These are phyloP conservation scores for Microsporum canis DNA, from an alignment of 2,329 filamentous ascomycete genomes.

Conservation along the genomic window DNA sequence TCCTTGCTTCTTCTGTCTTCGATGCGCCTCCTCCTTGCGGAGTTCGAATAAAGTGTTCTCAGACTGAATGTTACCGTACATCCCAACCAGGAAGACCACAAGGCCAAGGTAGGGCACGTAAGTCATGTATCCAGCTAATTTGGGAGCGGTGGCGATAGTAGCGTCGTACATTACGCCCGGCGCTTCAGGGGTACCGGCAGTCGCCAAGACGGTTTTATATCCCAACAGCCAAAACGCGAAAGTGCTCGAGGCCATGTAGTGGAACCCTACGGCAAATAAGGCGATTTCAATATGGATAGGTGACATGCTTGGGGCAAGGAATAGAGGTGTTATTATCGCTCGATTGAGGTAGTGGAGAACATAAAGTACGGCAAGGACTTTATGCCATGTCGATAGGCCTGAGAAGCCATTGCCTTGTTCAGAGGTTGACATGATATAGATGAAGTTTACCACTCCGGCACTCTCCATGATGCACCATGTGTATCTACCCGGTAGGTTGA, in stretches of 20 bases:
- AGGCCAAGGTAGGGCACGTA: constrained; percentile 51
- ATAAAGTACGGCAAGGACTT: constrained; percentile 36
- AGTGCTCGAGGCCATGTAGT: constrained; percentile 65
- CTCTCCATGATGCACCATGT: constrained; percentile 86
- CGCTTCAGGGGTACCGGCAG: constrained; percentile 12
- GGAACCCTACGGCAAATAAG: constrained; percentile 56
- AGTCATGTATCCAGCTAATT: constrained; percentile 38
- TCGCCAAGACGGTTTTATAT: constrained; percentile 48
- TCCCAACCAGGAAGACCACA: constrained; percentile 61
- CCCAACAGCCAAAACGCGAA: constrained; percentile 73
- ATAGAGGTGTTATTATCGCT: constrained; percentile 66
- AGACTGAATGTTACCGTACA: constrained; percentile 73
- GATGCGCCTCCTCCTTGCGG: constrained; percentile 52
- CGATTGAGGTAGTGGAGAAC: constrained; percentile 85
- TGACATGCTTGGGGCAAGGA: constrained; percentile 80
- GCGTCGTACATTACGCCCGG: constrained; percentile 20
- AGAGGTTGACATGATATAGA: constrained; percentile 67
- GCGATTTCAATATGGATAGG: constrained; percentile 67
- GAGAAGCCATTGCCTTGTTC: constrained; percentile 36
- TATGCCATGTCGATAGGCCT: constrained; percentile 26
- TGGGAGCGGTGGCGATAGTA: constrained; percentile 37
- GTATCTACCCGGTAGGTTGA: constrained; percentile 81
- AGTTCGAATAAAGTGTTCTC: constrained; percentile 86
- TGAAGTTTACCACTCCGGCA: constrained; percentile 61
- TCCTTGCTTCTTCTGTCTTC: constrained; percentile 42